These are phyloP conservation scores for Pythium brachiatum DNA, from an alignment of 352 stramenopile species.

Conservation along the genomic window DNA sequence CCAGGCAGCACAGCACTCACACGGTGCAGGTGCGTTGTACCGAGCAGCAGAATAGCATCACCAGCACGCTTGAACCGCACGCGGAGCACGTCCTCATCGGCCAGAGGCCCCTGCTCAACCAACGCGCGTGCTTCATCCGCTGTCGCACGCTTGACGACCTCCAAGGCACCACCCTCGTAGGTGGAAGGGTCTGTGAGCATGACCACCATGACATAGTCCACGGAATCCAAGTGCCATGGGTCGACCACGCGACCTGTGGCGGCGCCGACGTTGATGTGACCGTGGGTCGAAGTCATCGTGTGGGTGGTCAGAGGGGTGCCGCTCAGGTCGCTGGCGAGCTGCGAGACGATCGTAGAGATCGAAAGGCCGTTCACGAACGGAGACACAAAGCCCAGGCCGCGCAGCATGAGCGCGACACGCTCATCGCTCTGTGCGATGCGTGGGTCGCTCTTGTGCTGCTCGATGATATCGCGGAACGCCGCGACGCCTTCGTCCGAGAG, in stretches of 20 bases:
- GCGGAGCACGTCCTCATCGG: slow-evolving; percentile 14
- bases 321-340: slow-evolving; percentile 20
- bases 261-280: slow-evolving; percentile 26
- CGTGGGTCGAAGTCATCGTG: slow-evolving; percentile 21
- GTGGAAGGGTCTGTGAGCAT: slow-evolving; percentile 26
- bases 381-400: slow-evolving; percentile 22
- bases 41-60: slow-evolving; percentile 20
- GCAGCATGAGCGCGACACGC: slow-evolving; percentile 29
- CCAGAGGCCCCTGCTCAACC: slow-evolving; percentile 17
- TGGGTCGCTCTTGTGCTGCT: slow-evolving; percentile 15
- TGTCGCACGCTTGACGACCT: slow-evolving; percentile 22
- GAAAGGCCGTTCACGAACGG: slow-evolving; percentile 24
- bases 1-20: slow-evolving; percentile 22
- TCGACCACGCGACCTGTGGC: slow-evolving; percentile 23
- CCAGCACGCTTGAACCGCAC: slow-evolving; percentile 24
- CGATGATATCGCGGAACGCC: slow-evolving; percentile 22
- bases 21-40: slow-evolving; percentile 25
- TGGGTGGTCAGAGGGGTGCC: slow-evolving; percentile 20
- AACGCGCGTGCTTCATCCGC: slow-evolving; percentile 11
- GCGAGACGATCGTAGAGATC: slow-evolving; percentile 7
- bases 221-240: slow-evolving; percentile 27
- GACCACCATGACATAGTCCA: slow-evolving; percentile 30
- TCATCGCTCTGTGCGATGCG: slow-evolving; percentile 25
- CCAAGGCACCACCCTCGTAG: slow-evolving; percentile 22
- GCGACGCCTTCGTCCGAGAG: slow-evolving; percentile 22